Percentiles rank a stretch among this genome's conserved stretches.
These are phyloP conservation scores for Collybiopsis confluens DNA, from an alignment of 768 basidiomycete genomes.

Conservation along the genomic window DNA sequence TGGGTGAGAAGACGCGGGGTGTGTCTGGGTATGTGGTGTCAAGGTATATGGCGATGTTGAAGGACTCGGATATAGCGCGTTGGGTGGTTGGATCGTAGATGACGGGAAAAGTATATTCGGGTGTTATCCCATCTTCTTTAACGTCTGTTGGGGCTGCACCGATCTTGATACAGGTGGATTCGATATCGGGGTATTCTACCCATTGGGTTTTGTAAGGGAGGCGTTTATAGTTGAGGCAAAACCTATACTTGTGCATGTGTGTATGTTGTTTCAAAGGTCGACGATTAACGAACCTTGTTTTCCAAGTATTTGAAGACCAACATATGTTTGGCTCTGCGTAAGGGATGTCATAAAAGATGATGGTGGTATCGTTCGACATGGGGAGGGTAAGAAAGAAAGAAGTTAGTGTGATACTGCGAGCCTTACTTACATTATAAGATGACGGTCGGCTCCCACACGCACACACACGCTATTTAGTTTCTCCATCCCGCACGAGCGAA, in stretches of 20 bases:
- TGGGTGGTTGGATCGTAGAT: conserved; percentile 33
- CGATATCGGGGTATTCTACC: conserved; percentile 38
- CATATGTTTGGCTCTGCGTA: conserved; percentile 22
- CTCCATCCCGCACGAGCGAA: too few relatives aligned
- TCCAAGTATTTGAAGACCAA: conserved; percentile 47
- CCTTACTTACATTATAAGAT: too few relatives aligned
- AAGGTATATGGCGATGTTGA: conserved; percentile 37
- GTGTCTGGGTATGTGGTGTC: conserved; percentile 34
- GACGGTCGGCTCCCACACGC: too few relatives aligned
- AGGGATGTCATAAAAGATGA: conserved; percentile 43
- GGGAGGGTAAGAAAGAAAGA: too few relatives aligned
- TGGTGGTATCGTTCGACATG: too few relatives aligned
- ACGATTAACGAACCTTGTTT: conserved; percentile 27
- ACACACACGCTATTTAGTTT: too few relatives aligned
- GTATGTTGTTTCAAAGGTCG: too few relatives aligned
- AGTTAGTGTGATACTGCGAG: too few relatives aligned
- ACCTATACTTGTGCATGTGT: conserved; percentile 10
- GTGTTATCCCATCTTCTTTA: conserved; percentile 21
- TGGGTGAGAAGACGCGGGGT: conserved; percentile 27
- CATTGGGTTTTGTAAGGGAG: conserved; percentile 35
- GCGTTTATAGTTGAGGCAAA: conserved; percentile 22
- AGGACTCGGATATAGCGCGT: conserved; percentile 29
- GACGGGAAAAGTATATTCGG: conserved; percentile 34
- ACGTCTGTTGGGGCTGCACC: conserved; percentile 25
- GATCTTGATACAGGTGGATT: conserved; percentile 25